A percentile compares a stretch with the other conserved stretches of the same genome.
phyloP scores from a whole-genome alignment of 2,329 filamentous ascomycete species.

The Calycina herbarum region DNA sequence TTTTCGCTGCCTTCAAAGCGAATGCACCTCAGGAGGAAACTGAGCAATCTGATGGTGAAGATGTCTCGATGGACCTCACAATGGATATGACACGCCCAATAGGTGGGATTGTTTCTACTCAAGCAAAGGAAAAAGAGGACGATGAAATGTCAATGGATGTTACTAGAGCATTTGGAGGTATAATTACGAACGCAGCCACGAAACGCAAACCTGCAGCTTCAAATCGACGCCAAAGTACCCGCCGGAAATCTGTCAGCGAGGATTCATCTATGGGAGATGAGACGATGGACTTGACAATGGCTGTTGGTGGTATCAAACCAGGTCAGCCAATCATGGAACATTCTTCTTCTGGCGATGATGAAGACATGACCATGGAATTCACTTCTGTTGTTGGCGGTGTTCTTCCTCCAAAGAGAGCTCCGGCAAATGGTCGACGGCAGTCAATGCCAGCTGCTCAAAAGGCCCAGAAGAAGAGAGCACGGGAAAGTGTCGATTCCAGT shows the following conservation, averaged over 20 bases:
- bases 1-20: constrained; percentile 39
- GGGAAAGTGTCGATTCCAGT: constrained; percentile 35
- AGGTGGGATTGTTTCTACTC: constrained; percentile 50
- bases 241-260: constrained; percentile 39
- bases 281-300: constrained; percentile 57
- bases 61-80: constrained; percentile 41
- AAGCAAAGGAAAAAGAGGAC: constrained; percentile 35
- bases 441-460: constrained; percentile 24
- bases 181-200: constrained; percentile 48
- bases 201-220: constrained; percentile 37
- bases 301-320: constrained; percentile 53
- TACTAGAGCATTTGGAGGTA: constrained; percentile 78
- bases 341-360: constrained; percentile 47
- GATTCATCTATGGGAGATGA: constrained; percentile 37
- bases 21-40: constrained; percentile 30
- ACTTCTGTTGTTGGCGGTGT: constrained; percentile 64
- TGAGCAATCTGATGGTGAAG: constrained; percentile 36
- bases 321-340: constrained; percentile 33
- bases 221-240: constrained; percentile 39
- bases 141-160: constrained; percentile 87
- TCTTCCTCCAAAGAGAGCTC: constrained; percentile 41
- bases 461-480: constrained; percentile 35
- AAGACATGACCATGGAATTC: constrained; percentile 79
- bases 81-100: constrained; percentile 59
- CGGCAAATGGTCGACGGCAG: constrained; percentile 31